Evolutionary conservation across 306 rosid genomes (phyloP), one percentile per base, ranked within the genome.

Genomic region (Acacia crassicarpa): DNA sequence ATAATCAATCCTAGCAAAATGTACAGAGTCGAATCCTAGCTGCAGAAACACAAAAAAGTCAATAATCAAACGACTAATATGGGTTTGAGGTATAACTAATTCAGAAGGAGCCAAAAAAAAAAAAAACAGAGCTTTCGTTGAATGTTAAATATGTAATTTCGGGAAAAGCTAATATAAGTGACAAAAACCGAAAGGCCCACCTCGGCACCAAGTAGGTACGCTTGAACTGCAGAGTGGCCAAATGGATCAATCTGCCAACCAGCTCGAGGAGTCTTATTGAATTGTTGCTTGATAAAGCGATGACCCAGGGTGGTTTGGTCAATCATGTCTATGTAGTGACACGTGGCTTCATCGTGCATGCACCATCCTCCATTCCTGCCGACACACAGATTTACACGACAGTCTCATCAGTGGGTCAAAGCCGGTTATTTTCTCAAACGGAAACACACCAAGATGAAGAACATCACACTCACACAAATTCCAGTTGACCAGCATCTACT

Each of bases 181-280:
- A 62, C 17, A 65, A 67, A 45, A 49, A 22, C 5, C 9, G 25
- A 78, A 14, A 6, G 19, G 10, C 12, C 13, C n/a, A 94, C 98
- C 97, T 93, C 95, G 46, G 98, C 93, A 1, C 90, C 84, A 6
- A 95, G 85, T 13, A 95, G 84, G 86, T 95, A 95, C 59, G 91
- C 98, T 44, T 95, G 98, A 1, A 95, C 95, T 0, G 98, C 88
- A 77, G 98, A 95, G 81, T 95, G 98, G 15, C 98, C 97, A 43
- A 95, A 95, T 1, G 98, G 97, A 72, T 95, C 98, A 80, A 95
- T 95, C 53, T 93, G 97, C 98, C 98, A 93, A 16, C 95, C 98
- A 16, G 93, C 98, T 25, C 85, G 86, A 75, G 98, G 98, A 16
- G 80, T 78, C 56, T 84, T 87, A 65, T 91, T 89, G 85, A 95